phyloP scores from a whole-genome alignment of 2,329 filamentous ascomycete genomes.

The Aspergillus phoenicis region DNA sequence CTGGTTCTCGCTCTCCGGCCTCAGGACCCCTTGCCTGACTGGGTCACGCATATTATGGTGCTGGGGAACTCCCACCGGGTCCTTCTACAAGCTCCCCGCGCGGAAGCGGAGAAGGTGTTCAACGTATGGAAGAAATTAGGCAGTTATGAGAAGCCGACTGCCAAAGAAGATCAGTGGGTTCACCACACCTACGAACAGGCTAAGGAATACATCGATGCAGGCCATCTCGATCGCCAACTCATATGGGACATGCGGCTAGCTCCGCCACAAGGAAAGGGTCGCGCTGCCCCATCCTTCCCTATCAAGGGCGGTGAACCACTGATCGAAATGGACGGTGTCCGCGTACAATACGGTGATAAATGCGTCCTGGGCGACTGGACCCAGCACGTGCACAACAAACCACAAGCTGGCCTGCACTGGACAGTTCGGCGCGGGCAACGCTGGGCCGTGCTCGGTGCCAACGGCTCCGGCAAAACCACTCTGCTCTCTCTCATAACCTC shows the following conservation, averaged over 20 bases:
- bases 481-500: constrained; percentile 89
- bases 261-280: constrained; percentile 21
- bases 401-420: constrained; percentile 73
- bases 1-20: constrained; percentile 77
- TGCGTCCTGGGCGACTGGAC: constrained; percentile 80
- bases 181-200: constrained; percentile 15
- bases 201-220: constrained; percentile 21
- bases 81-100: constrained; percentile 65
- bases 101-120: constrained; percentile 56
- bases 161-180: constrained; percentile 10
- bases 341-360: constrained; percentile 77
- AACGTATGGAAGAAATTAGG: constrained; percentile 33
- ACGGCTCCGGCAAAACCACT: constrained; percentile 94
- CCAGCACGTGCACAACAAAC: constrained; percentile 56
- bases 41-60: constrained; percentile 83
- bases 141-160: neutral
- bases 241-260: constrained; percentile 27
- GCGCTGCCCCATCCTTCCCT: constrained; percentile 2
- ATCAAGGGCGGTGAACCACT: constrained; percentile 64
- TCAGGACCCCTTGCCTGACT: constrained; percentile 83
- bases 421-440: constrained; percentile 79
- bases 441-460: constrained; percentile 91
- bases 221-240: constrained; percentile 28
- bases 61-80: constrained; percentile 69
- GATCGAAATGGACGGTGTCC: constrained; percentile 84